Base-by-base conservation (phyloP, 805 yeast genomes). In the Lipomyces lipofer region DNA sequence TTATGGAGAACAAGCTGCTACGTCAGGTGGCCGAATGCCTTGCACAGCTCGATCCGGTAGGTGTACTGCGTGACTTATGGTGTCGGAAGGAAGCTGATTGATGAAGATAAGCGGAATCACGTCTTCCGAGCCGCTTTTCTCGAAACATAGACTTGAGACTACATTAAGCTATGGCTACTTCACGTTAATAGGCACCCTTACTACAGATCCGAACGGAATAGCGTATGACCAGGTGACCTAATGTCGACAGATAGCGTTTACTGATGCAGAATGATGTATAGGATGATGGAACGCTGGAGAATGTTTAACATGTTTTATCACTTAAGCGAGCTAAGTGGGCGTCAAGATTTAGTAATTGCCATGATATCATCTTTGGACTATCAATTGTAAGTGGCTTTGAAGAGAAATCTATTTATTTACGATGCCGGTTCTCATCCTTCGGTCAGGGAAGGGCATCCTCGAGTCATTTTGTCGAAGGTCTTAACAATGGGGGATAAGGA, bases 11-110 rank as follows among this genome's bases (percentile, higher is more conserved):
- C 69, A 91, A 94, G 69, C 74, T 91, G 6, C 69, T 92, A 32
- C 87, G 96, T 1, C 98, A 92, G 67, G 77, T 92, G 48, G 90
- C 95, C 0, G 97, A 94, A 63, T 84, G 95, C 47, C 74, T 92
- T 39, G 94, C 94, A 0, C 96, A 88, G 68, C 73, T 88, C 19
- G 95, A 87, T 64, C 92, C 92, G 0, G n/a, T n/a, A n/a, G n/a
- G n/a, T n/a, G n/a, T n/a, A n/a, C n/a, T n/a, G n/a, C n/a, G n/a
- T n/a, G n/a, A n/a, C n/a, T n/a, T n/a, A n/a, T n/a, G n/a, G n/a
- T n/a, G n/a, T n/a, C n/a, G n/a, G n/a, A n/a, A n/a, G n/a, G n/a
- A n/a, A n/a, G n/a, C n/a, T n/a, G n/a, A n/a, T n/a, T n/a, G n/a
- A n/a, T n/a, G n/a, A n/a, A n/a, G n/a, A 77, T 75, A 66, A 84